Evolutionary conservation across 345 rosid species (phyloP).

Genomic region (Anastatica hierochuntica): DNA sequence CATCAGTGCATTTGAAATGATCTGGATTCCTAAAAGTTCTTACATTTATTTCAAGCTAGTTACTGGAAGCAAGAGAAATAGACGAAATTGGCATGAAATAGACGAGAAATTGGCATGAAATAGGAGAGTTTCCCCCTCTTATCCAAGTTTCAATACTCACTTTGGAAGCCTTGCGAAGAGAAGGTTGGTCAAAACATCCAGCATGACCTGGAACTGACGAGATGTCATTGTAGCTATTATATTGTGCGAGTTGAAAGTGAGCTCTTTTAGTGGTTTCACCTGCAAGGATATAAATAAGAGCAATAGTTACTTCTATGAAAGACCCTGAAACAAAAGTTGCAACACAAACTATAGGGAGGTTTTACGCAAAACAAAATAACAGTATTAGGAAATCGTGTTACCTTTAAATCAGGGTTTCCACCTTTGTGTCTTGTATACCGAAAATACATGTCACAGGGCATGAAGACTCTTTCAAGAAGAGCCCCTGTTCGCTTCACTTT

Average conservation of each 20-base stretch:
- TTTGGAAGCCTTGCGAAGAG: constrained; percentile 98
- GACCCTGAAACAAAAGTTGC: constrained; percentile 1
- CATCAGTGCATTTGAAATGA: not conserved
- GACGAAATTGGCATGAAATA: not conserved
- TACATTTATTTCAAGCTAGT: constrained; percentile 1
- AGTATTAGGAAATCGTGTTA: constrained; percentile 22
- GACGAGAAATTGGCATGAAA: constrained; percentile 5
- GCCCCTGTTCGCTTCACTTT: constrained; percentile 98
- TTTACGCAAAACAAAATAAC: not conserved
- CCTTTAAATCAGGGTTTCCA: constrained; percentile 93
- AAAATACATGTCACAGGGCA: constrained; percentile 98
- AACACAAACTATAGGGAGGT: not conserved
- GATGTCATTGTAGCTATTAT: constrained; percentile 96
- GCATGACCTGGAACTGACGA: constrained; percentile 95
- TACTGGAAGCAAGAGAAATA: not conserved
- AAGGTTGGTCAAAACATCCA: constrained; percentile 91
- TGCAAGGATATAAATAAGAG: constrained; percentile 28
- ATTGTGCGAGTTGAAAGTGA: constrained; percentile 68
- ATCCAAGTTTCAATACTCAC: constrained; percentile 39
- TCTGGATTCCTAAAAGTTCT: not conserved
- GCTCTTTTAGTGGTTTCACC: constrained; percentile 98
- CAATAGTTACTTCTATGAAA: constrained; percentile 4
- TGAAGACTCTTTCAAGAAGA: constrained; percentile 93
- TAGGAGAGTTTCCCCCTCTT: constrained; percentile 4
- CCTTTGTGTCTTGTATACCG: constrained; percentile 96